Base-by-base conservation (phyloP, 352 stramenopile species). In the Thalassiosira pacifica region DNA sequence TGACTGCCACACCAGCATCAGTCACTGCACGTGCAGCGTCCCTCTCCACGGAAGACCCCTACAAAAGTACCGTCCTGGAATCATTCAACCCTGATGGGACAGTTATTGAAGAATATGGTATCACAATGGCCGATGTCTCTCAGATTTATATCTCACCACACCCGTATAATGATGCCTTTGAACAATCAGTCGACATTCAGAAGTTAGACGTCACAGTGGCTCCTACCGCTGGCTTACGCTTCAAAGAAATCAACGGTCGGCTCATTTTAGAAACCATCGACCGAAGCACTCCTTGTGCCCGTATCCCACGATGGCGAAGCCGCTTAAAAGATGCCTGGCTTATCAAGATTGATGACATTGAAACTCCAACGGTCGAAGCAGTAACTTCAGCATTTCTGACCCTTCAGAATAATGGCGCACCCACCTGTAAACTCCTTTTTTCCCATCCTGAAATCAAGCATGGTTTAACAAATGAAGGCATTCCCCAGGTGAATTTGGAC, bases 91-190 rank as follows among this genome's bases (percentile, higher is more conserved):
- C 27, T 19, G 63, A 48, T 53, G 63, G 29, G 4, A 18, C 1
- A 3, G 27, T 65, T 5, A 18, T 77, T 1, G 19, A 64, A 5
- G 66, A 68, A 24, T 76, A 69, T 65, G 27, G 60, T n/a, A 77
- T 80, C 52, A 66, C 8, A 16, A 0, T 22, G 3, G 3, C 19
- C 3, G 71, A 69, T n/a, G 11, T 86, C 0, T 1, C 22, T 24
- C 61, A 81, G 55, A 61, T 86, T 3, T 86, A 86, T 37, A 27
- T 81, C n/a, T 86, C 79, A 3, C 61, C 79, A 2, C n/a, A 52
- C 22, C 57, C 59, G 32, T 86, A 81, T 29, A 13, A 64, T 32
- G 48, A 59, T 0, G 70, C 69, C 22, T 86, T 86, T 63, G 53
- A 77, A 26, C 70, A 86, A 61, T n/a, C n/a, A n/a, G n/a, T n/a